Percentiles rank a stretch among this genome's conserved stretches.
These are phyloP conservation scores for Euphorbia tirucalli DNA, from an alignment of 345 rosid genomes.

Conservation along the genomic window DNA sequence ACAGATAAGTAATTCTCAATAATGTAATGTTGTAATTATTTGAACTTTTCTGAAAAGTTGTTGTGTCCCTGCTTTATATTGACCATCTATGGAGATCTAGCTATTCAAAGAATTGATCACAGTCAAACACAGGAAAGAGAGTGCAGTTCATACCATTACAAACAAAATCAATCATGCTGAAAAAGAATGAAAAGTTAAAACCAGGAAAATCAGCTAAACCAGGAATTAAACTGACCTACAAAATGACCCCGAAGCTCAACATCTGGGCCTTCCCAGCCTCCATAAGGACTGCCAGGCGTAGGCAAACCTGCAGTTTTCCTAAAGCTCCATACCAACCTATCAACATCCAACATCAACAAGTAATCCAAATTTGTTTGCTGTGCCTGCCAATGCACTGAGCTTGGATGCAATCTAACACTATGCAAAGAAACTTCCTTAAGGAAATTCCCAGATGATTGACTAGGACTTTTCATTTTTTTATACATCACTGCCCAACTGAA, in stretches of 20 bases:
- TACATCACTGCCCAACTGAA: slow-evolving; percentile 69
- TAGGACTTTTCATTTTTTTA: slow-evolving; percentile 57
- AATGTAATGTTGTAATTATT: slow-evolving; percentile 11
- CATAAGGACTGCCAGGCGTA: slow-evolving; percentile 62
- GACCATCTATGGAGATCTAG: slow-evolving; percentile 1
- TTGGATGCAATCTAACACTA: slow-evolving; percentile 66
- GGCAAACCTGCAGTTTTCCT: slow-evolving; percentile 73
- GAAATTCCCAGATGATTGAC: slow-evolving; percentile 37
- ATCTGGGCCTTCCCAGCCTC: slow-evolving; percentile 80
- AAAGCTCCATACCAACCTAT: slow-evolving; percentile 79
- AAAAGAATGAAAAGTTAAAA: not conserved
- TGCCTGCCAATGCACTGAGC: slow-evolving; percentile 62
- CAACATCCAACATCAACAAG: slow-evolving; percentile 76
- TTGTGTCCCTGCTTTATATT: not conserved
- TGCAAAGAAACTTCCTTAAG: slow-evolving; percentile 77
- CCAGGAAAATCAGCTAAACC: slow-evolving; percentile 5
- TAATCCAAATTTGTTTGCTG: slow-evolving; percentile 89
- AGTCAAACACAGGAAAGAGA: not conserved
- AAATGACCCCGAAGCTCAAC: slow-evolving; percentile 92
- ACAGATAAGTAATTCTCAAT: not conserved
- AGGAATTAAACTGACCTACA: slow-evolving; percentile 54
- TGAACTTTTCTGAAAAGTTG: slow-evolving; percentile 4
- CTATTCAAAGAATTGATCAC: not conserved
- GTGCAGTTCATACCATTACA: not conserved
- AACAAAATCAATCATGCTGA: not conserved